Conservation (phyloP, 2,329 filamentous ascomycete species). For the Pseudonectria foliicola region DNA sequence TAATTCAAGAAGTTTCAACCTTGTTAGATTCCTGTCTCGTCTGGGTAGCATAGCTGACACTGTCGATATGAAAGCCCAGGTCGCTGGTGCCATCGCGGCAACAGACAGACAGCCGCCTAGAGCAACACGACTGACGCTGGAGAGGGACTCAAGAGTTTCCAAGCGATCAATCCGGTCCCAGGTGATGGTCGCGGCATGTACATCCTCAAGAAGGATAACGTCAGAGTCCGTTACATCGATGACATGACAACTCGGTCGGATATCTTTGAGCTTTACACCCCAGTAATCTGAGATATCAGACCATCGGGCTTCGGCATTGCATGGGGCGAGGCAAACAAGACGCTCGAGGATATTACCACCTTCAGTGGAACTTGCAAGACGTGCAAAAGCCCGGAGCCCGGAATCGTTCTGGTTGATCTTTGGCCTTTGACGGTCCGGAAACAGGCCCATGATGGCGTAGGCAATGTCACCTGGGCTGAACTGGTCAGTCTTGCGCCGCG, state of each 20-base stretch:
- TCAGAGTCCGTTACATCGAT: constrained; percentile 34
- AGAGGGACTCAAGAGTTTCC: neutral
- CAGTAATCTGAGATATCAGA: constrained; percentile 33
- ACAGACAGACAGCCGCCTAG: no score
- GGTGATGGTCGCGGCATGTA: constrained; percentile 30
- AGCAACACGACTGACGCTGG: no score
- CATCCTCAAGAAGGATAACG: constrained; percentile 31
- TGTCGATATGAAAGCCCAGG: no score
- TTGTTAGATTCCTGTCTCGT: no score
- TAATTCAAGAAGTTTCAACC: no score
- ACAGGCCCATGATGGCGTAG: constrained; percentile 40
- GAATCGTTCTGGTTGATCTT: constrained; percentile 30
- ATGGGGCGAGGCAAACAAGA: constrained; percentile 35
- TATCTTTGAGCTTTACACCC: constrained; percentile 36
- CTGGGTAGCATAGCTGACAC: no score
- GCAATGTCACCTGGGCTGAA: constrained; percentile 33
- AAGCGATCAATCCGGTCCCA: constrained; percentile 27
- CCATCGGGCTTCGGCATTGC: constrained; percentile 27
- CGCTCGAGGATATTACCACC: constrained; percentile 37
- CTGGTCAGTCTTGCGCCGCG: constrained; percentile 28
- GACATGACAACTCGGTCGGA: constrained; percentile 33
- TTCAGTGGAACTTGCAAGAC: constrained; percentile 38
- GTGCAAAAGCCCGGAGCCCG: constrained; percentile 40
- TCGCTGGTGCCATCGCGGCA: no score
- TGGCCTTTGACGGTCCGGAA: constrained; percentile 29